Evolutionary conservation across 78 protist species (phyloP).

Genomic region (Dictyostelium discoideum): dicty_2.7 NC_007088.5:6174501-6175000

Average conservation of each 20-base stretch:
- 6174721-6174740: neutral
- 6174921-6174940: neutral
- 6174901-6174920: neutral
- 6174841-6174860: neutral
- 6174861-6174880: too few relatives aligned
- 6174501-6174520: neutral
- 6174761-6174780: neutral
- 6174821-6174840: neutral
- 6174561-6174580: neutral
- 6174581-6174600: too few relatives aligned
- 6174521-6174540: neutral
- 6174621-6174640: too few relatives aligned
- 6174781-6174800: neutral
- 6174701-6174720: too few relatives aligned
- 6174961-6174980: too few relatives aligned
- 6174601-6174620: too few relatives aligned
- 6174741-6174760: too few relatives aligned
- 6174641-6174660: too few relatives aligned
- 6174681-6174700: too few relatives aligned
- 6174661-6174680: neutral
- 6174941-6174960: neutral
- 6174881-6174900: neutral
- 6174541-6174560: neutral
- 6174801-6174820: neutral
- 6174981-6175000: neutral